Base-by-base conservation (phyloP, 2,329 filamentous ascomycete species). In the Pestalotiopsis sp. region DNA sequence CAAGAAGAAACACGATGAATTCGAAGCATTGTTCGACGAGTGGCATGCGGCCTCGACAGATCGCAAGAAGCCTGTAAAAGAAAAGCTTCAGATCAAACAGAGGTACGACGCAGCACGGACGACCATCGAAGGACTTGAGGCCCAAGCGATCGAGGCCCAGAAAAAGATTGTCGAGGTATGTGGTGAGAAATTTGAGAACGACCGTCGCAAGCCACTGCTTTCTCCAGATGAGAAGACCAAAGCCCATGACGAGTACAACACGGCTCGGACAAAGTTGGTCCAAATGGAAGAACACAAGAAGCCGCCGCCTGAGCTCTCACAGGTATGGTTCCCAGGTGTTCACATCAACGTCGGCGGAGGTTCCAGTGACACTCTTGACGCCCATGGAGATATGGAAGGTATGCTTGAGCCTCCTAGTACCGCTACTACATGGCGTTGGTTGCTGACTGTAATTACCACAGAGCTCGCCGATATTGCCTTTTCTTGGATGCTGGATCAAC, bases 281-380 rank as follows among this genome's bases (percentile, higher is more conserved):
- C 60, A 70, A 49, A 67, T 56, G 39, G 68, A 71, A 17, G 69
- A 69, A 63, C 41, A 70, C 23, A 39, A 69, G 14, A 38, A 70
- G 12, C 57, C 69, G 1, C 41, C 65, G 11, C 69, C 72, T 0
- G 68, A 80, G 31, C 75, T 87, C 36, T 80, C 82, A 20, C 86
- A 88, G 74, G 83, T 85, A 9, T 88, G 86, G 86, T 88, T 88
- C 68, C 85, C 86, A 0, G 86, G 86, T 12, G 82, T 80, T 25
- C 86, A 89, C 71, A 80, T 82, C 11, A 85, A 87, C 67, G 77
- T 87, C 2, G 86, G 86, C 3, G 86, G 86, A 39, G 83, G 84
- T 0, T 83, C 81, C 56, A 66, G 65, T 4, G 75, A 78, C 23
- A 73, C 76, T 7, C 45, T 62, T 27, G 69, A 61, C 27, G 65